phyloP scores from a whole-genome alignment of 495 filamentous ascomycete species.

The Cercophora scortea region DNA sequence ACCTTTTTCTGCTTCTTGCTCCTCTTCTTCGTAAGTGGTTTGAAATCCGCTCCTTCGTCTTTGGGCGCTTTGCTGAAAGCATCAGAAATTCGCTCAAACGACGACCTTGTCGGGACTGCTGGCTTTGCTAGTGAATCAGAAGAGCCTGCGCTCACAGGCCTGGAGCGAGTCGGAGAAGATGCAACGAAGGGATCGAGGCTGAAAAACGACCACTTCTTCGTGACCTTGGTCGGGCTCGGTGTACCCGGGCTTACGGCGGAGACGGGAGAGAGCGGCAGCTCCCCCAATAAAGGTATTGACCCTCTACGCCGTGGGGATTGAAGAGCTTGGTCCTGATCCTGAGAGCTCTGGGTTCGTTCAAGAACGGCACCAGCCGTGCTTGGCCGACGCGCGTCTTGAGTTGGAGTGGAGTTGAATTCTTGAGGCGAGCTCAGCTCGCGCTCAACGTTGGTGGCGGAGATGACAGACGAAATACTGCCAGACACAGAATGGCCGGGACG shows the following conservation, averaged over 20 bases:
- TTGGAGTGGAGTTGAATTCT: slow-evolving; percentile 19
- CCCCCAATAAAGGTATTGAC: slow-evolving; percentile 40
- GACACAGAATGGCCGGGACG: slow-evolving; percentile 56
- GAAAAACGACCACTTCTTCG: slow-evolving; percentile 49
- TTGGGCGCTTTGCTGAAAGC: background rate
- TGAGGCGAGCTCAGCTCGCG: slow-evolving; percentile 23
- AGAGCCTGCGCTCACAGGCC: slow-evolving; percentile 30
- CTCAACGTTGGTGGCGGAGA: slow-evolving; percentile 39
- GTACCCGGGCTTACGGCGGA: slow-evolving; percentile 21
- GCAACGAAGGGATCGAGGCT: slow-evolving; percentile 38
- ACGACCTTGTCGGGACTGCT: background rate
- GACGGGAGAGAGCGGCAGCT: slow-evolving; percentile 17
- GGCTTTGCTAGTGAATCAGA: slow-evolving; percentile 24
- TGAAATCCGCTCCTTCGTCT: slow-evolving; percentile 4
- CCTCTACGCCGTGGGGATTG: slow-evolving; percentile 36
- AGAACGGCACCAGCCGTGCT: slow-evolving; percentile 46
- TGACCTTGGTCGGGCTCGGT: slow-evolving; percentile 37
- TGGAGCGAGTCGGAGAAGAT: slow-evolving; percentile 32
- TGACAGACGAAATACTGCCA: slow-evolving; percentile 55
- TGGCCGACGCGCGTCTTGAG: slow-evolving; percentile 32
- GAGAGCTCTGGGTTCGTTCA: slow-evolving; percentile 34
- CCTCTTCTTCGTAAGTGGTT: slow-evolving; percentile 38
- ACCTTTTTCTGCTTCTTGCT: slow-evolving; percentile 71
- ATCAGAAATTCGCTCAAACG: slow-evolving; percentile 11
- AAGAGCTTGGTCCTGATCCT: slow-evolving; percentile 19